Percentiles rank a stretch among this genome's conserved stretches.
Conservation (phyloP, 1,284 basidiomycete species). For the Austropuccinia psidii region DNA sequence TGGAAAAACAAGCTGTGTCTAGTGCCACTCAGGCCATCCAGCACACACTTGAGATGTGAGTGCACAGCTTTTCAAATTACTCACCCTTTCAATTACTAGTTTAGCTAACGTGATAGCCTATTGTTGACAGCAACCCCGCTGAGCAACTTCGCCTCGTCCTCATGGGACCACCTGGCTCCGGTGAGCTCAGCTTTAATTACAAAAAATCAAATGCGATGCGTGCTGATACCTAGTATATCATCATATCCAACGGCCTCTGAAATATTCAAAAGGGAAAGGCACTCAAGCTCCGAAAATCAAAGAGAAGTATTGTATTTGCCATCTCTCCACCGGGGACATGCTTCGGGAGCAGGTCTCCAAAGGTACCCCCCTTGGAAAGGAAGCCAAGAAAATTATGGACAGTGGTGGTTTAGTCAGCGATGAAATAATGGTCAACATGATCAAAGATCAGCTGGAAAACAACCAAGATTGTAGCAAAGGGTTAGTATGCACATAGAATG, state of each 20-base stretch:
- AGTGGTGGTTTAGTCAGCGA: slow-evolving; percentile 85
- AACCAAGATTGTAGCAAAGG: slow-evolving; percentile 90
- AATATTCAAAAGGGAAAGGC: slow-evolving; percentile 78
- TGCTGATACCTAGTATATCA: background rate
- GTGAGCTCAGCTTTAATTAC: slow-evolving; percentile 52
- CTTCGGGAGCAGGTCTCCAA: slow-evolving; percentile 82
- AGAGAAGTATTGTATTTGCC: slow-evolving; percentile 89
- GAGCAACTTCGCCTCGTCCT: slow-evolving; percentile 53
- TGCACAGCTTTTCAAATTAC: background rate
- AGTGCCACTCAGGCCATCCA: background rate
- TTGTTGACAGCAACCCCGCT: slow-evolving; percentile 4
- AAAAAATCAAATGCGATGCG: background rate
- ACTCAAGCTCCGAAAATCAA: slow-evolving; percentile 93
- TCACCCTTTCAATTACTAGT: no score
- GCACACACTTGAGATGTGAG: background rate
- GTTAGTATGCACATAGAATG: slow-evolving; percentile 53
- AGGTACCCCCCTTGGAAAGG: slow-evolving; percentile 77
- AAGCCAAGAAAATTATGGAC: slow-evolving; percentile 98
- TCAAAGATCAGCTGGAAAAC: slow-evolving; percentile 87
- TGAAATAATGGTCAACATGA: slow-evolving; percentile 97
- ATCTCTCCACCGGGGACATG: slow-evolving; percentile 98
- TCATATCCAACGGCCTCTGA: background rate
- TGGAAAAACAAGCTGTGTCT: slow-evolving; percentile 27
- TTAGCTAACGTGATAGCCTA: background rate
- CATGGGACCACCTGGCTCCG: slow-evolving; percentile 91